Base-by-base conservation (phyloP, 202 grass and related monocot species). In the Hordeum pubiflorum region DNA sequence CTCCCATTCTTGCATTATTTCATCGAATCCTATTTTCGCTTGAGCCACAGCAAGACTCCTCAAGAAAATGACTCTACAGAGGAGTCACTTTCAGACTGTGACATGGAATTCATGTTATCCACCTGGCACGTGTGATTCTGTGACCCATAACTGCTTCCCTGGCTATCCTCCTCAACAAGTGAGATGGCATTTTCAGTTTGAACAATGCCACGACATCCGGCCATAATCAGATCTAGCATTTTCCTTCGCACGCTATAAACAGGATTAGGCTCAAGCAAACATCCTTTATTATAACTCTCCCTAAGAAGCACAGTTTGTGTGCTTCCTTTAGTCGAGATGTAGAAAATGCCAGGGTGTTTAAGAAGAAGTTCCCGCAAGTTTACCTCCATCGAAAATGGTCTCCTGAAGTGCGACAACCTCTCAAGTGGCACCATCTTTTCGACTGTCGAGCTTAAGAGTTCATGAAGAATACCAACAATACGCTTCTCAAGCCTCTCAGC, bases 311-410 rank as follows among this genome's bases (percentile, higher is more conserved):
- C 79, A 10, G 76, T 90, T 60, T 86, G 88, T 9, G 65, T 63
- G 29, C 77, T 71, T 83, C 91, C 88, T 79, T 93, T 93, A 6
- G 88, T 93, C 2, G 91, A 90, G 62, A 93, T 90, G 67, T 90
- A 93, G 81, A 93, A 93, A 70, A 93, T 86, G 39, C 91, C 88
- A 26, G 88, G 88, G 60, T 93, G 69, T 68, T 90, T 93, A 58
- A 90, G 88, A 81, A 93, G 71, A 81, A 90, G 77, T 60, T 90
- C 88, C 52, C 77, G 75, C 66, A 93, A 41, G 70, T 89, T 93
- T 59, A 93, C 77, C 72, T 91, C 88, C 83, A 91, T 89, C 27
- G 41, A 29, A 17, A 86, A 88, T 69, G 55, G 60, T 86, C 83
- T 86, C 75, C 73, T 84, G 39, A 91, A 91, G 60, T 91, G 88